A percentile compares a stretch with the other conserved stretches of the same genome.
Evolutionary conservation across 2,329 filamentous ascomycete genomes (phyloP).

Genomic region (Grosmannia penicillata): DNA sequence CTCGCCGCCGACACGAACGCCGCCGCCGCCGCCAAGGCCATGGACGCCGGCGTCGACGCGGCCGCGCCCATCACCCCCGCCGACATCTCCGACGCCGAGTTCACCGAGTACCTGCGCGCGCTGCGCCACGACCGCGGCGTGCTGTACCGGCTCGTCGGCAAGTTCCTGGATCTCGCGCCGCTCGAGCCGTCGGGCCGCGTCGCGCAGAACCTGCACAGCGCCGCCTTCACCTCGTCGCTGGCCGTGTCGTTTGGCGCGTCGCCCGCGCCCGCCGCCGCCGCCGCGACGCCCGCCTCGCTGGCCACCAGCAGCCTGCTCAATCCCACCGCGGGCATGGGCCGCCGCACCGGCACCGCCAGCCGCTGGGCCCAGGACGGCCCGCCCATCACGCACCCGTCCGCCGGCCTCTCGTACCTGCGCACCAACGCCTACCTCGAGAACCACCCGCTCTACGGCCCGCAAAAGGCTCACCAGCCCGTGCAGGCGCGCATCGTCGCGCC

Average conservation of each 20-base stretch:
- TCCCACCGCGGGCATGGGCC: too few species aligned
- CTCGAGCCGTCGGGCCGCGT: slow-evolving; percentile 18
- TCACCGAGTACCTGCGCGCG: slow-evolving; percentile 35
- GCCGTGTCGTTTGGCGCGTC: slow-evolving; percentile 7
- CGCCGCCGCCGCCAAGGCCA: slow-evolving; percentile 19
- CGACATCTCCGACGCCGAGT: slow-evolving; percentile 33
- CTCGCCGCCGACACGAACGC: slow-evolving; percentile 31
- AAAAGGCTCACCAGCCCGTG: slow-evolving; percentile 32
- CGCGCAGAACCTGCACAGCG: slow-evolving; percentile 9
- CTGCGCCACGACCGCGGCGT: slow-evolving; percentile 35
- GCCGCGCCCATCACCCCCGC: slow-evolving; percentile 17
- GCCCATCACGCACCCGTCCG: slow-evolving; percentile 47
- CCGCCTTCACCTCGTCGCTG: slow-evolving; percentile 11
- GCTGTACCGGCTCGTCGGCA: slow-evolving; percentile 39
- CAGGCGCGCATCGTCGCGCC: slow-evolving; percentile 36
- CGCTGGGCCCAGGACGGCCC: slow-evolving; percentile 39
- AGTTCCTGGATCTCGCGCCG: slow-evolving; percentile 48
- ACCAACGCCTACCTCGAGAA: slow-evolving; percentile 40
- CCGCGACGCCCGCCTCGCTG: slow-evolving; percentile 4
- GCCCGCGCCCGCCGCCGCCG: slow-evolving; percentile 13
- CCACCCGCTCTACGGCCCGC: slow-evolving; percentile 46
- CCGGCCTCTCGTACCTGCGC: slow-evolving; percentile 46
- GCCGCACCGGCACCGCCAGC: slow-evolving; percentile 11
- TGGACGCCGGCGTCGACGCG: slow-evolving; percentile 21
- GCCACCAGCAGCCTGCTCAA: slow-evolving; percentile 17